Base-by-base conservation (phyloP, 352 stramenopile species). In the Phytopythium aichiense region DNA sequence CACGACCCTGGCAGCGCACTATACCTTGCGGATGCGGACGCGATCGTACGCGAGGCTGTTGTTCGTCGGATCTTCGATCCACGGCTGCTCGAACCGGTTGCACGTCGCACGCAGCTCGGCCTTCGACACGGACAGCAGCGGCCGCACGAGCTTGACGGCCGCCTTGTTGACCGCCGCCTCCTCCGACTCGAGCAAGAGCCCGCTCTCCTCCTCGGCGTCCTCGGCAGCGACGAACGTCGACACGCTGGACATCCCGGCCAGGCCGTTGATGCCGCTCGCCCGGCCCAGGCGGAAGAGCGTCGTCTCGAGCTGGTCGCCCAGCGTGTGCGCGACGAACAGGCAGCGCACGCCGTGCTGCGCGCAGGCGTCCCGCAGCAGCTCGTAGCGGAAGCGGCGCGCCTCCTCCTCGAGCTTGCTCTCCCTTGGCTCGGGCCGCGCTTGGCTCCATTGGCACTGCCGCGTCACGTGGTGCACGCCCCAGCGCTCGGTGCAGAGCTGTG, bases 41-140 rank as follows among this genome's bases (percentile, higher is more conserved):
- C 87, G 81, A 56, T 95, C 87, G 56, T 87, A 95, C 60, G 81
- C 48, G 6, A 81, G 71, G 54, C 87, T 77, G 54, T 94, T 76
- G 56, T 95, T 95, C 6, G 78, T 89, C 22, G 84, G 87, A 71
- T 95, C 87, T 58, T 95, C 83, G 18, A 92, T 80, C 87, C 87
- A 95, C 28, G 68, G 56, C 56, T 92, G 83, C 6, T 72, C 33
- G 56, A 95, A 95, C 31, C 74, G 79, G 51, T 78, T 46, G 63
- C 84, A 94, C 12, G 87, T 95, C 33, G 67, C 76, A 56, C 81
- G 87, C 45, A 95, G 53, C 43, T 78, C 65, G 2, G 72, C 54
- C 67, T 94, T 95, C 0, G 71, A 72, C 1, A 89, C 64, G 8
- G 65, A 70, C 4, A 94, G 73, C 40, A 95, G 67, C 31, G 87